Base-by-base conservation (phyloP, 1,284 basidiomycete genomes). In the Papiliotrema nemorosa region DNA sequence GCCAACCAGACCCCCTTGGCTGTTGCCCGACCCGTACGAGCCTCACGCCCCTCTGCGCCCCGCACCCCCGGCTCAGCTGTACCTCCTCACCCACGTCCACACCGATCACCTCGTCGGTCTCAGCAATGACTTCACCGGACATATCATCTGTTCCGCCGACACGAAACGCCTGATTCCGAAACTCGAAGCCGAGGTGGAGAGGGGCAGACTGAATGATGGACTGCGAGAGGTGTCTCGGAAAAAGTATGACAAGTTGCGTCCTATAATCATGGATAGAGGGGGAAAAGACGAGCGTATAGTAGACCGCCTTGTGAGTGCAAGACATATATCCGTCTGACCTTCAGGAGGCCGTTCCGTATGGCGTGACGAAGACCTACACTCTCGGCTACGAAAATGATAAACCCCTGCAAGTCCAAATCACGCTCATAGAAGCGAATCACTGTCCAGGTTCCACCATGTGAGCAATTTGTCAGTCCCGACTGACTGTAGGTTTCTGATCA, bases 371-470 rank as follows among this genome's bases (percentile, higher is more conserved):
- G 0, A 59, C 71, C 29, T 78, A 84, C 37, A 81, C 84, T 18
- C 74, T 92, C 20, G 78, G 81, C 5, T 76, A 77, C 9, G 81
- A 59, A 2, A 38, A 58, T 21, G 64, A 59, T 1, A 45, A 85
- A 50, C 72, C 67, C 0, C 81, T 91, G 2, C 53, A 35, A n/a
- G 67, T 73, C 16, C 84, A 78, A 0, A 80, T 96, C 52, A 94
- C 90, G 0, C 78, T 89, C 3, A 75, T 97, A 14, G 87, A 93
- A 60, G 91, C 93, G 1, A 97, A 97, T 66, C 93, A 97, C 67
- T 96, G 91, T 70, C 90, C 90, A 10, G 93, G 93, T 0, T 85
- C 89, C 0, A 83, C 89, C 26, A 96, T 97, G 92, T 92, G 63
- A 41, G 83, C 21, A 16, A 35, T 2, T 9, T 21, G 3, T 12